Conservation (phyloP, 2,329 filamentous ascomycete genomes). For the Ophiostoma sp. region DNA sequence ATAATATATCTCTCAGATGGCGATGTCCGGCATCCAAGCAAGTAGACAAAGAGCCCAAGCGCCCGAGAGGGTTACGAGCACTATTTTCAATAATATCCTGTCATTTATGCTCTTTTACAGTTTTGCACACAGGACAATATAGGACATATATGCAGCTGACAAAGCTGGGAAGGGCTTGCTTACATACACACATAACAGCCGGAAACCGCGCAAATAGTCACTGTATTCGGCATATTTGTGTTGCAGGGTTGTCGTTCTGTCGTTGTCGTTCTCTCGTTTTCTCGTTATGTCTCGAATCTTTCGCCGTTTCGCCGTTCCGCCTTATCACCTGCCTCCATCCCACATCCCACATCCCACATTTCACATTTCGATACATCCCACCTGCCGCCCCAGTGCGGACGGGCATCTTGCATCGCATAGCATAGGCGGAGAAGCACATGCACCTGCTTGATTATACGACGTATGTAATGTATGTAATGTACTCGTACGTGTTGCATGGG, state of each 20-base stretch:
- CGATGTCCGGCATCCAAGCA: too few relatives aligned
- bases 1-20: background rate
- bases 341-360: conserved; percentile 1
- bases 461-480: background rate
- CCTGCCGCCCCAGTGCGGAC: conserved; percentile 9
- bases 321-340: background rate
- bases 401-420: conserved; percentile 17
- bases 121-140: too few relatives aligned
- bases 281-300: too few relatives aligned
- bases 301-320: too few relatives aligned
- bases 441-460: conserved; percentile 1
- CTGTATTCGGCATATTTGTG: background rate
- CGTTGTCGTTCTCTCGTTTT: too few relatives aligned
- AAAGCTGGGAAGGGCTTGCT: background rate
- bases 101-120: too few relatives aligned
- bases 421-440: conserved; percentile 15
- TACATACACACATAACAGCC: background rate
- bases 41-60: too few relatives aligned
- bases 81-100: too few relatives aligned
- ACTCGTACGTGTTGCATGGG: background rate
- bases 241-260: too few relatives aligned
- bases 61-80: too few relatives aligned
- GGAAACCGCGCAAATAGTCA: background rate
- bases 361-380: conserved; percentile 3
- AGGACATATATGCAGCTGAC: background rate